Base-by-base conservation (phyloP, 805 yeast genomes). In the Kodamaea nitidulidarum region DNA sequence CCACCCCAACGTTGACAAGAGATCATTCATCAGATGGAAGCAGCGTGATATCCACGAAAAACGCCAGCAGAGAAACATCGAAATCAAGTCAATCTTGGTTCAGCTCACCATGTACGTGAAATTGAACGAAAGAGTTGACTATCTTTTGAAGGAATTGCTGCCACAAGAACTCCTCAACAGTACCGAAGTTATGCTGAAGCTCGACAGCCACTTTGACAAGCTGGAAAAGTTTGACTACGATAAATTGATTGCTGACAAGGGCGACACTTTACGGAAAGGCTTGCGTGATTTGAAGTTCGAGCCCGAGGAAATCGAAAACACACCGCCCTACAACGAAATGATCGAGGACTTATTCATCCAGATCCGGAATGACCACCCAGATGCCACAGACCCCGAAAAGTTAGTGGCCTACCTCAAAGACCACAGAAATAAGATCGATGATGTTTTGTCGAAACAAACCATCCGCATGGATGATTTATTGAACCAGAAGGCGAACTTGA, bases 41-140 rank as follows among this genome's bases (percentile, higher is more conserved):
- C 99, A 93, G 65, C 84, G 95, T 54, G 96, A 90, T 51, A 93
- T 93, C 48, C 98, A 93, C 58, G 96, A 91, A 56, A 84, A 88
- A 63, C 80, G 99, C 46, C 75, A 72, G 29, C 86, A 86, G 56
- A 70, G 95, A 55, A 83, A 84, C 53, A 75, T 77, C 32, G 90
- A 91, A 51, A 84, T 88, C 56, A 78, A 76, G 45, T 79, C 84
- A 22, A 70, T 90, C 35, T 80, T 81, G 46, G 75, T 85, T 15
- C 95, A 90, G 58, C 68, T 76, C 47, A 81, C 81, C 40, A 88
- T 90, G 88, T 91, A 91, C 57, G 69, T 68, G 14, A 81, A 80
- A 46, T 69, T 91, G 49, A 81, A 88, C 55, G 68, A 65, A 44
- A 71, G 97, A 35, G 88, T 88, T 10, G 88, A 84, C 52, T 67